Conservation (phyloP, 106 monocot species). For the Posidonia australis region DNA sequence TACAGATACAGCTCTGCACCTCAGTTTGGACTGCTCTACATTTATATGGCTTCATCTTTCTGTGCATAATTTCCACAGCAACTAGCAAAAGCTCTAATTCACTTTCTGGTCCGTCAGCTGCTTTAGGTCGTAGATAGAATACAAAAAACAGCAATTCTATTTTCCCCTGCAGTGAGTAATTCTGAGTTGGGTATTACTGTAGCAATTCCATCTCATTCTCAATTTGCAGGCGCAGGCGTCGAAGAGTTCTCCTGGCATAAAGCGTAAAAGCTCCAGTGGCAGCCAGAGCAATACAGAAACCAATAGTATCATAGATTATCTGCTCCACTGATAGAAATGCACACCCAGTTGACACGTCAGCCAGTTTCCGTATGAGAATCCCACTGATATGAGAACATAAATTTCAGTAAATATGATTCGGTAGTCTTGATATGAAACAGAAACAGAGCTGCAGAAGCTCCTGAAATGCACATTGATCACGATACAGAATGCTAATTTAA, state of each 20-base stretch:
- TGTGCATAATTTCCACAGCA: too few relatives aligned
- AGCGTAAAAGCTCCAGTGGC: conserved; percentile 63
- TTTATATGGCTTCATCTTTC: too few relatives aligned
- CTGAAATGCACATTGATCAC: too few relatives aligned
- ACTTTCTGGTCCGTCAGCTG: too few relatives aligned
- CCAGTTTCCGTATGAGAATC: conserved; percentile 49
- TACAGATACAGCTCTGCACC: too few relatives aligned
- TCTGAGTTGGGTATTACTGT: conserved; percentile 4
- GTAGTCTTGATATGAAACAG: too few relatives aligned
- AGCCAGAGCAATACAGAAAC: conserved; percentile 42
- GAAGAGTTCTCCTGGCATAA: conserved; percentile 74
- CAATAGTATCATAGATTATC: conserved; percentile 59
- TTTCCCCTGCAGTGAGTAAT: background rate
- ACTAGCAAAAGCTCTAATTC: too few relatives aligned
- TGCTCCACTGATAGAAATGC: conserved; percentile 61
- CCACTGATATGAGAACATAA: conserved; percentile 34
- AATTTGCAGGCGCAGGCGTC: conserved; percentile 48
- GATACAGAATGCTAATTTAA: too few relatives aligned
- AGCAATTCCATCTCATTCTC: conserved; percentile 47
- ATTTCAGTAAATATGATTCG: background rate
- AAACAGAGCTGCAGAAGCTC: too few relatives aligned
- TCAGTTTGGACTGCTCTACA: too few relatives aligned
- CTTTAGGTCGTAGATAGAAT: too few relatives aligned
- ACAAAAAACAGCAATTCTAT: too few relatives aligned
- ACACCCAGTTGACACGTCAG: conserved; percentile 42